phyloP scores from a whole-genome alignment of 2,329 filamentous ascomycete species.

The Colletotrichum graminicola region DNA sequence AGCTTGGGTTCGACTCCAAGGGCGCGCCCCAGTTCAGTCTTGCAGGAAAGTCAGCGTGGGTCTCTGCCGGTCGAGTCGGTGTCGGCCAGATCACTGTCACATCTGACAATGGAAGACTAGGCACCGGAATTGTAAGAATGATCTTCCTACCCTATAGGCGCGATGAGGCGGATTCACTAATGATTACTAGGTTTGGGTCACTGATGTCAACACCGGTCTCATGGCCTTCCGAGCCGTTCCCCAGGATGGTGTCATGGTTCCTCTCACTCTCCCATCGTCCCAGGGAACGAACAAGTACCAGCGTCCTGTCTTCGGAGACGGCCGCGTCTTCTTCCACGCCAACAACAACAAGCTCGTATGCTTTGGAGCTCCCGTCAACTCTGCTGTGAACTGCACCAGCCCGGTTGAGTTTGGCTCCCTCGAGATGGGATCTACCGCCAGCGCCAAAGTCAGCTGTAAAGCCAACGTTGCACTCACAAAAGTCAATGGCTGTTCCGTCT shows the following conservation, averaged over 20 bases:
- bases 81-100: constrained; percentile 53
- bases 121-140: constrained; percentile 50
- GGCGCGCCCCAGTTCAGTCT: constrained; percentile 50
- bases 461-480: constrained; percentile 53
- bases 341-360: constrained; percentile 49
- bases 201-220: constrained; percentile 54
- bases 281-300: constrained; percentile 55
- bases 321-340: constrained; percentile 52
- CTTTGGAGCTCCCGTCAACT: constrained; percentile 56
- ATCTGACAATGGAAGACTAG: constrained; percentile 51
- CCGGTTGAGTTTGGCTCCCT: constrained; percentile 56
- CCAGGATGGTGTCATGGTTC: constrained; percentile 50
- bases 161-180: background rate
- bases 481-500: constrained; percentile 52
- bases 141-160: background rate
- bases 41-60: constrained; percentile 46
- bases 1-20: constrained; percentile 43
- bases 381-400: constrained; percentile 55
- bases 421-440: constrained; percentile 50
- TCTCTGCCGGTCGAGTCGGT: constrained; percentile 48
- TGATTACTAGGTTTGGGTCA: constrained; percentile 51
- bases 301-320: constrained; percentile 57
- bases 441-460: constrained; percentile 51
- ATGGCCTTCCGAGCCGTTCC: constrained; percentile 56
- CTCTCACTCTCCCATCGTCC: constrained; percentile 52